Evolutionary conservation across 768 basidiomycete species (phyloP).

Genomic region (Crucibulum laeve): DNA sequence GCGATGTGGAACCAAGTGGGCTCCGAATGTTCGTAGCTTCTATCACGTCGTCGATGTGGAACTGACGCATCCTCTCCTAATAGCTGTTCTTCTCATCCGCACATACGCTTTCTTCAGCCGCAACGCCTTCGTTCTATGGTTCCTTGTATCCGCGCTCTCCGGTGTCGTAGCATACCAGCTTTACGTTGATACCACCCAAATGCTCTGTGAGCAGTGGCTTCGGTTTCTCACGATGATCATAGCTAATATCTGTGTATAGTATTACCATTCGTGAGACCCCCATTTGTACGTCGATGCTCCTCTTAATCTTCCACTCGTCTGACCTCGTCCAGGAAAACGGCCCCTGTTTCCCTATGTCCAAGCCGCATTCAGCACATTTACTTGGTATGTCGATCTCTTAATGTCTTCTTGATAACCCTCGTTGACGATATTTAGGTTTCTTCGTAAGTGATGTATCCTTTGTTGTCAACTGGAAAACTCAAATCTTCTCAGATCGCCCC

Average conservation of each 20-base stretch:
- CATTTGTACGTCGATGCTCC: conserved; percentile 40
- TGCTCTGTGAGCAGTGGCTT: conserved; percentile 51
- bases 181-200: conserved; percentile 74
- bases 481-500: conserved; percentile 61
- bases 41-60: conserved; percentile 7
- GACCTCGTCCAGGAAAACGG: conserved; percentile 37
- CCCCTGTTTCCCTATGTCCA: conserved; percentile 78
- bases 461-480: conserved; percentile 1
- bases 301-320: conserved; percentile 1
- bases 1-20: conserved; percentile 89
- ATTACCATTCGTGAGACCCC: conserved; percentile 61
- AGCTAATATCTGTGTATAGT: conserved; percentile 32
- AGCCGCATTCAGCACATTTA: conserved; percentile 79
- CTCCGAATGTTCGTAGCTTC: conserved; percentile 55
- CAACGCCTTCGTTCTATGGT: conserved; percentile 60
- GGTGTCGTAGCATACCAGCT: conserved; percentile 80
- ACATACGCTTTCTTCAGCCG: conserved; percentile 86
- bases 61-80: conserved; percentile 14
- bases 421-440: conserved; percentile 40
- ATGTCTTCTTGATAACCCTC: too few species aligned
- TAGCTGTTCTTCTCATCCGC: conserved; percentile 76
- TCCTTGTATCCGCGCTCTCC: conserved; percentile 60
- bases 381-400: too few species aligned
- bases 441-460: conserved; percentile 48
- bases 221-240: not conserved